Evolutionary conservation across 257 asterid genomes (phyloP), one percentile per base, ranked within the genome.

Genomic region (Apocynum venetum): DNA sequence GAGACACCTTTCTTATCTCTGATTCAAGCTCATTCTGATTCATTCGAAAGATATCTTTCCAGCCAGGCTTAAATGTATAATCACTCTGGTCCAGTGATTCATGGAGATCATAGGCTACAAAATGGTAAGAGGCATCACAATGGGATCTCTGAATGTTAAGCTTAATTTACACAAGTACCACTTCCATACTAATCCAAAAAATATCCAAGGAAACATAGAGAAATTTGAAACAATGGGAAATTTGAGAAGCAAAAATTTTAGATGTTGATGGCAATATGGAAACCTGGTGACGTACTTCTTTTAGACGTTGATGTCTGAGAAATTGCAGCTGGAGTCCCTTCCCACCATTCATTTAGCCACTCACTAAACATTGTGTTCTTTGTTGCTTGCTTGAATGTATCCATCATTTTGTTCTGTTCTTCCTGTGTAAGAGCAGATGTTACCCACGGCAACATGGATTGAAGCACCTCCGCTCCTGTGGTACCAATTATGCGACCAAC

Each of bases 291-390:
- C 57, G 76, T 67, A 71, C 80, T 79, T 76, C 77, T 79, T 76
- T 88, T 89, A 55, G 96, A 86, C 56, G 90, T 83, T 59, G 93
- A 84, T 76, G 71, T 73, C 76, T 78, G 86, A 44, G 91, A 86
- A 35, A 87, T 75, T 76, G 84, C 76, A 36, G 85, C 84, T 66
- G 90, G 83, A 81, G 83, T 84, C 76, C 91, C 96, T 83, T 87
- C 94, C 98, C 98, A 95, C 98, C 98, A 95, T 83, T 95, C 98
- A 84, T 95, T 78, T 65, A 95, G 96, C 98, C 98, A 95, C 88
- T 95, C 98, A 70, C 92, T 89, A 82, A 95, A 95, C 98, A 95
- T 95, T 41, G 98, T 95, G 80, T 95, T 95, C 87, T 91, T 95
- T 56, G 98, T 88, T 48, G 98, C 98, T n/a, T 95, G 88, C 84